Percentiles rank a stretch among this genome's conserved stretches.
Conservation (phyloP, 1,284 basidiomycete genomes). For the Porodaedalea pini region DNA sequence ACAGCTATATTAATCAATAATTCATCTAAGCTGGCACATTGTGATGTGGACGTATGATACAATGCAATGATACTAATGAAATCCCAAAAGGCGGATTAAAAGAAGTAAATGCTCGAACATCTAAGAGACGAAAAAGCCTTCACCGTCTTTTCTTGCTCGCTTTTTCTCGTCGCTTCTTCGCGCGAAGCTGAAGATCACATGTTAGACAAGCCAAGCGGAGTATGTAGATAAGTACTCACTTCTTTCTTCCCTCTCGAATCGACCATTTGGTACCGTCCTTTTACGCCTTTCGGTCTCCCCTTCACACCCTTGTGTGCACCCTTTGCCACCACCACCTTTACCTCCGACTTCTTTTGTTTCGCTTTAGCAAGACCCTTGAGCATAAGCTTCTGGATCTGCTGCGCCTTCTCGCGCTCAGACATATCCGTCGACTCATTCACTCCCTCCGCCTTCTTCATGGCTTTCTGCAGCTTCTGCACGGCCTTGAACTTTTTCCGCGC, state of each 20-base stretch:
- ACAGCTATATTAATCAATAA: not conserved
- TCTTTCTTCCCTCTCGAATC: slow-evolving; percentile 86
- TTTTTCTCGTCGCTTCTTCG: slow-evolving; percentile 67
- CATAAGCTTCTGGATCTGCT: slow-evolving; percentile 91
- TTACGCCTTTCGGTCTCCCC: slow-evolving; percentile 94
- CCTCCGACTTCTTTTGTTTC: slow-evolving; percentile 70
- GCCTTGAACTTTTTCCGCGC: slow-evolving; percentile 95
- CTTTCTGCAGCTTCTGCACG: slow-evolving; percentile 82
- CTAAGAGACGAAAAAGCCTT: slow-evolving; percentile 10
- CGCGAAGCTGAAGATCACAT: slow-evolving; percentile 50
- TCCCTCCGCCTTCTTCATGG: slow-evolving; percentile 95
- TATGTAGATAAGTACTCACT: slow-evolving; percentile 37
- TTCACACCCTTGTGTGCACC: slow-evolving; percentile 87
- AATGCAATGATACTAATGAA: slow-evolving; percentile 11
- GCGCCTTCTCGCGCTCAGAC: slow-evolving; percentile 92
- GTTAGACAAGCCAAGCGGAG: not conserved
- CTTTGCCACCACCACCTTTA: slow-evolving; percentile 90
- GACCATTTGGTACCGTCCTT: slow-evolving; percentile 91
- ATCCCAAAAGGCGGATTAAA: too few species aligned
- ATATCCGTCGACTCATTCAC: slow-evolving; percentile 89
- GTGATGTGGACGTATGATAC: slow-evolving; percentile 19
- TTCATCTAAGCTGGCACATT: slow-evolving; percentile 7
- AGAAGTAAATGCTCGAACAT: slow-evolving; percentile 15
- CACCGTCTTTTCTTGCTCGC: slow-evolving; percentile 52
- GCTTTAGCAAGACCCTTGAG: slow-evolving; percentile 68